These are phyloP conservation scores for Musa acuminata DNA, from an alignment of 176 grass and related monocot species.

Conservation along the genomic window DNA sequence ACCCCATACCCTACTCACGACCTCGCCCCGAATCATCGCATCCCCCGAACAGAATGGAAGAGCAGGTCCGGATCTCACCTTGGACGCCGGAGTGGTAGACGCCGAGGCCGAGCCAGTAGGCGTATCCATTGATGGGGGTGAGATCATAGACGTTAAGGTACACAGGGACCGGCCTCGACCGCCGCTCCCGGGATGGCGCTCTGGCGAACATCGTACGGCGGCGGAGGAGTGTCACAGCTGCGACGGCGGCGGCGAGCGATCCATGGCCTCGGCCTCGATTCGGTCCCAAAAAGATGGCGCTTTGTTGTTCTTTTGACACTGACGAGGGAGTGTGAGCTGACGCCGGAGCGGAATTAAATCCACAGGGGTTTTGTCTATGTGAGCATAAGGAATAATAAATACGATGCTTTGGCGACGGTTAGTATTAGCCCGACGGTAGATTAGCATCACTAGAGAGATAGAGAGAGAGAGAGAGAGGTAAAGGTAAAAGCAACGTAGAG, in stretches of 20 bases:
- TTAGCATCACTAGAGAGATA: too few relatives aligned
- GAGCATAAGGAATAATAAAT: too few relatives aligned
- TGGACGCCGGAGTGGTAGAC: conserved; percentile 11
- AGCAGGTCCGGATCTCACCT: neutral
- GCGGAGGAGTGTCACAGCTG: neutral
- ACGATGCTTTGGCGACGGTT: too few relatives aligned
- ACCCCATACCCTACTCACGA: neutral
- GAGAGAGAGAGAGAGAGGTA: too few relatives aligned
- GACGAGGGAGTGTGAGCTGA: too few relatives aligned
- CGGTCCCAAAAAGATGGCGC: neutral
- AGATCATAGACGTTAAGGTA: conserved; percentile 13
- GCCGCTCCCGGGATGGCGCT: neutral
- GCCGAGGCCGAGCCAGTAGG: conserved; percentile 10
- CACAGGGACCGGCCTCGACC: neutral
- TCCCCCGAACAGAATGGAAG: too few relatives aligned
- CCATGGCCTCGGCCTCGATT: neutral
- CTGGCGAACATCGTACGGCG: neutral
- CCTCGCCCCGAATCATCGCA: neutral
- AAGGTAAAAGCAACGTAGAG: too few relatives aligned
- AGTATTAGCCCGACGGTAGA: too few relatives aligned
- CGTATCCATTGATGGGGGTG: conserved; percentile 9
- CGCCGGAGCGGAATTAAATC: too few relatives aligned
- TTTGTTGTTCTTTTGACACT: neutral
- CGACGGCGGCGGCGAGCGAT: neutral
- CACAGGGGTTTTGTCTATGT: too few relatives aligned